A percentile compares a stretch with the other conserved stretches of the same genome.
Conservation (phyloP, 106 monocot species). For the Dioscorea alata region DNA sequence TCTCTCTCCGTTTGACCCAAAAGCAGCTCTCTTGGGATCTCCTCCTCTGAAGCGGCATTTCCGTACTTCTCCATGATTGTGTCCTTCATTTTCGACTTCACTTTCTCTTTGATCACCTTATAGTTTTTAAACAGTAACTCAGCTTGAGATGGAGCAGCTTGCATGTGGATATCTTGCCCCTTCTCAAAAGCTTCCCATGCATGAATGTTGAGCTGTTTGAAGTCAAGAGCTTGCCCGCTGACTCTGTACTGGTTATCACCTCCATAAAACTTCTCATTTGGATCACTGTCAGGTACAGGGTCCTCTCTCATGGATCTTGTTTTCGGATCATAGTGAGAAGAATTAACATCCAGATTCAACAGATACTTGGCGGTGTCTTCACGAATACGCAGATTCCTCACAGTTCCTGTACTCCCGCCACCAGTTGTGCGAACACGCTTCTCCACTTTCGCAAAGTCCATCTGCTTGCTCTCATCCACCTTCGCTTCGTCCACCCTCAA, state of each 20-base stretch:
- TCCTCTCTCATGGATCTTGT: conserved; percentile 98
- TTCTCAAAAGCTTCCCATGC: conserved; percentile 98
- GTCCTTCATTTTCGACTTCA: conserved; percentile 75
- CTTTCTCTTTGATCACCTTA: conserved; percentile 76
- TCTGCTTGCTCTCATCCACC: conserved; percentile 94
- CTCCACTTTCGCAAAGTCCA: conserved; percentile 99
- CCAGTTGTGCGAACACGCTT: conserved; percentile 96
- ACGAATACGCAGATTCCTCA: conserved; percentile 97
- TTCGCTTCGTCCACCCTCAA: conserved; percentile 91
- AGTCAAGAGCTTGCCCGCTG: conserved; percentile 92
- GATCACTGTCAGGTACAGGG: conserved; percentile 88
- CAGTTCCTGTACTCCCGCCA: conserved; percentile 98
- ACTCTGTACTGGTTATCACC: conserved; percentile 90
- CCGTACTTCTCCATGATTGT: conserved; percentile 93
- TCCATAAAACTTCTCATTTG: conserved; percentile 93
- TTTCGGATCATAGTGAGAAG: conserved; percentile 92
- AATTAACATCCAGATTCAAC: conserved; percentile 92
- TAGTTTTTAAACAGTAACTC: conserved; percentile 78
- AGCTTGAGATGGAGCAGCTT: conserved; percentile 99
- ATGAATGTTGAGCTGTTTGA: conserved; percentile 92
- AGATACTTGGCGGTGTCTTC: conserved; percentile 98
- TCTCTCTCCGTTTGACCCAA: conserved; percentile 92
- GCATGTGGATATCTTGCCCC: conserved; percentile 99
- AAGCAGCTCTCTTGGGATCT: conserved; percentile 79
- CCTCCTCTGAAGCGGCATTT: conserved; percentile 82